These are phyloP conservation scores for Areca catechu DNA, from an alignment of 176 grass and related monocot species.

Conservation along the genomic window DNA sequence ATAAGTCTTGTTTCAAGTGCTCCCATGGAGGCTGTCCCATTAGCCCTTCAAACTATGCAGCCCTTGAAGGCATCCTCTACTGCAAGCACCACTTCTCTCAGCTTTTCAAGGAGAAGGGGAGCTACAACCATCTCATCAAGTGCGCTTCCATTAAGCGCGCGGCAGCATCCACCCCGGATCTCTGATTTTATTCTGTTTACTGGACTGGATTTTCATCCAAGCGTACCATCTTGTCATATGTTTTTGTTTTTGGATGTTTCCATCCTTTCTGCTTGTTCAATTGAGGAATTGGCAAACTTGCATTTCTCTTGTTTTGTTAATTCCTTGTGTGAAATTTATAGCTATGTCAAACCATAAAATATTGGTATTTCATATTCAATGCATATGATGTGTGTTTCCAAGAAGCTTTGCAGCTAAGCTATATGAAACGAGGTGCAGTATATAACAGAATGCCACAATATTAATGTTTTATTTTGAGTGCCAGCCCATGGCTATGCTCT, in stretches of 20 bases:
- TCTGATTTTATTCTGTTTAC: background rate
- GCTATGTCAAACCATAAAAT: too few species aligned
- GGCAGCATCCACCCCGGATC: constrained; percentile 9
- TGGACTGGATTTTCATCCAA: too few species aligned
- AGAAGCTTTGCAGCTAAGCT: too few species aligned
- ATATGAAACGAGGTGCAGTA: too few species aligned
- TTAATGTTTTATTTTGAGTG: too few species aligned
- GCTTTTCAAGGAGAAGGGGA: constrained; percentile 99
- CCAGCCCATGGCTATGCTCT: too few species aligned
- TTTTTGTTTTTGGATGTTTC: background rate
- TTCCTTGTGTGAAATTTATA: too few species aligned
- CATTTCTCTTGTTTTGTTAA: background rate
- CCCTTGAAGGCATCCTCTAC: constrained; percentile 90
- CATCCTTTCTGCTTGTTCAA: background rate
- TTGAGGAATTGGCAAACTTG: constrained; percentile 10
- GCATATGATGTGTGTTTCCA: too few species aligned
- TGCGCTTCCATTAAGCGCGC: constrained; percentile 58
- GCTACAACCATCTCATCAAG: constrained; percentile 92
- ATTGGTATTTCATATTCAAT: too few species aligned
- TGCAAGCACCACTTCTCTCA: constrained; percentile 99
- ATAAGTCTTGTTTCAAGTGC: constrained; percentile 97
- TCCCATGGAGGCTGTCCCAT: constrained; percentile 94
- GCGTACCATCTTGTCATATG: too few species aligned
- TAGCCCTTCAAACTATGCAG: constrained; percentile 83
- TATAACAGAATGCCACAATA: too few species aligned